Percentiles rank a stretch among this genome's conserved stretches.
These are phyloP conservation scores for Besnoitia besnoiti DNA, from an alignment of 169 alveolate genomes.

Conservation along the genomic window DNA sequence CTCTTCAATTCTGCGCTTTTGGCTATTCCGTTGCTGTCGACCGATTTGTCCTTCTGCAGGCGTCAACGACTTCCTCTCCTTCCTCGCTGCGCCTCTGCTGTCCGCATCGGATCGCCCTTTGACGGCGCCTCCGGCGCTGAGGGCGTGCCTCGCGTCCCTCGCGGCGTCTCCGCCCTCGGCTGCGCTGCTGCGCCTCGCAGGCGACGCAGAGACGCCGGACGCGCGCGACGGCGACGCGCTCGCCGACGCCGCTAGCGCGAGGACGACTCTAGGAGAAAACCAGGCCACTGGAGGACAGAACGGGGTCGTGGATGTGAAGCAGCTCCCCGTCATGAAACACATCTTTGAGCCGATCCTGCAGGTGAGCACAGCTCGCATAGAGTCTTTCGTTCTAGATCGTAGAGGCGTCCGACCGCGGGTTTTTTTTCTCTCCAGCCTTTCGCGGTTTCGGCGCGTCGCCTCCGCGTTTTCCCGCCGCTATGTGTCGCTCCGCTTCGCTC, in stretches of 20 bases:
- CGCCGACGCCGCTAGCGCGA: too few species aligned
- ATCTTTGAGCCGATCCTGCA: neutral
- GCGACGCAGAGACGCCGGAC: too few species aligned
- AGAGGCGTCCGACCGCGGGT: too few species aligned
- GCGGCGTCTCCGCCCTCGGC: neutral
- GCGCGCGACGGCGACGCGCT: too few species aligned
- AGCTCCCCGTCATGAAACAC: neutral
- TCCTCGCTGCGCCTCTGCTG: neutral
- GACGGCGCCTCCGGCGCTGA: neutral
- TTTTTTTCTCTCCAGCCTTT: neutral
- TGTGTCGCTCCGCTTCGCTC: neutral
- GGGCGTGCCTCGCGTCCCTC: neutral
- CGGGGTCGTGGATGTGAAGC: neutral
- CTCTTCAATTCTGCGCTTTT: too few species aligned
- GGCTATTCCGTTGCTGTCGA: neutral
- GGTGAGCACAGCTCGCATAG: neutral
- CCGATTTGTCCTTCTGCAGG: neutral
- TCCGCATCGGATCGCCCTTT: neutral
- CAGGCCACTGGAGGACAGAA: neutral
- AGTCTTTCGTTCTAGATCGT: too few species aligned
- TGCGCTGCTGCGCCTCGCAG: neutral
- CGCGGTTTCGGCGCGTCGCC: neutral
- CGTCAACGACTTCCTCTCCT: neutral
- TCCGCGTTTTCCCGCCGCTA: neutral
- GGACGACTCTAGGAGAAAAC: too few species aligned